Conservation (phyloP, 192 early-diverging fungal species). For the Backusella macrospora region DNA sequence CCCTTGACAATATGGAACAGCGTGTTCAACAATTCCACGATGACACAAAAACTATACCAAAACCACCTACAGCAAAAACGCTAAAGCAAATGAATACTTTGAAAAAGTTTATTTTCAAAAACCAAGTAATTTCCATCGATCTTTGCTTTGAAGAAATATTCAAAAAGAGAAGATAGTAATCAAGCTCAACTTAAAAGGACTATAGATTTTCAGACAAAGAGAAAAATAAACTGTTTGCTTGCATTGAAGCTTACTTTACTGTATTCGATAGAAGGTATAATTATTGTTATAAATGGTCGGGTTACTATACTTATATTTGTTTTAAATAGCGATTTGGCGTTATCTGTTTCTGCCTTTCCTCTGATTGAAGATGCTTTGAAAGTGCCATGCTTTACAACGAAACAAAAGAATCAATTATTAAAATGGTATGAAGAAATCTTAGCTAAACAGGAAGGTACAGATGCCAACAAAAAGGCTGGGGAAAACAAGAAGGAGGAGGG, state of each 20-base stretch:
- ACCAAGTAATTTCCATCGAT: conserved; percentile 21
- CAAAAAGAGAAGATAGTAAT: neutral
- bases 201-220: conserved; percentile 37
- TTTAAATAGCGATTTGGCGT: neutral
- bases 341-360: conserved; percentile 27
- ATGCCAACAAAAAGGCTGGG: neutral
- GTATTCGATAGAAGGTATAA: conserved; percentile 29
- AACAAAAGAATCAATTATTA: conserved; percentile 37
- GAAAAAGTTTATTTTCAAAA: conserved; percentile 33
- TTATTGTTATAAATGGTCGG: too few species aligned
- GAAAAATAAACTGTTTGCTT: conserved; percentile 37
- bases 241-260: conserved; percentile 31
- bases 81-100: conserved; percentile 30
- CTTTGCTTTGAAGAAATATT: neutral
- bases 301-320: neutral
- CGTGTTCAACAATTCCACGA: conserved; percentile 36
- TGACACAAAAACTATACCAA: conserved; percentile 31
- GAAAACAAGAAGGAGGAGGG: neutral
- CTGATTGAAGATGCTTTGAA: conserved; percentile 46
- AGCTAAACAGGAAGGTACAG: conserved; percentile 25
- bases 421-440: conserved; percentile 46
- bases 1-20: conserved; percentile 26
- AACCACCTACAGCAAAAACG: conserved; percentile 30
- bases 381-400: conserved; percentile 46
- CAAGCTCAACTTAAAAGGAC: conserved; percentile 21